Percentiles rank a stretch among this genome's conserved stretches.
Evolutionary conservation across 306 rosid species (phyloP).

Genomic region (Quercus agrifolia): DNA sequence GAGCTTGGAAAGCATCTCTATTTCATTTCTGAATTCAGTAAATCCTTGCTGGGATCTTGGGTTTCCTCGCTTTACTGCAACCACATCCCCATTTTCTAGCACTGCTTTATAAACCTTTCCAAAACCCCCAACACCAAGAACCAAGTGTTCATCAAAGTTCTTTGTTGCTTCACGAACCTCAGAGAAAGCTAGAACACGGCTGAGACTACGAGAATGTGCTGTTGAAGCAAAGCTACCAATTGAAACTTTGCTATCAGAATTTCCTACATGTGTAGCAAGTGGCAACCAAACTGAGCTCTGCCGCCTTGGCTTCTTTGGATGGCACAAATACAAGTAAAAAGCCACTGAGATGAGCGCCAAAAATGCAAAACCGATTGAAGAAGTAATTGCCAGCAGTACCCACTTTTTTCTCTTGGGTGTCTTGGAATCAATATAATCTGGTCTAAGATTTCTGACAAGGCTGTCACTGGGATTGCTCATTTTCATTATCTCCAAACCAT

Average conservation of each 20-base stretch:
- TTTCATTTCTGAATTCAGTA: conserved; percentile 35
- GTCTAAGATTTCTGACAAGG: conserved; percentile 17
- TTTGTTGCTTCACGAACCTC: conserved; percentile 30
- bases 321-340: background rate
- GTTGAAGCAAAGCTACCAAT: conserved; percentile 32
- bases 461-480: conserved; percentile 22
- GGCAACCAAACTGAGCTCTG: conserved; percentile 19
- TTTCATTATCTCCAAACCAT: conserved; percentile 42
- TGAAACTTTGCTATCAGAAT: conserved; percentile 32
- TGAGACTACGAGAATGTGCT: conserved; percentile 22
- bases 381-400: conserved; percentile 16
- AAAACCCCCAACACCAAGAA: conserved; percentile 41
- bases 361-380: conserved; percentile 14
- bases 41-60: conserved; percentile 34
- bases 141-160: conserved; percentile 31
- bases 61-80: conserved; percentile 35
- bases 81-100: conserved; percentile 30
- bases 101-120: conserved; percentile 37
- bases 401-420: conserved; percentile 15
- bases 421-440: conserved; percentile 15
- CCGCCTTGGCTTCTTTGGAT: conserved; percentile 16
- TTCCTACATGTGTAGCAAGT: conserved; percentile 15
- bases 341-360: conserved; percentile 18
- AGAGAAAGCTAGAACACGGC: conserved; percentile 20
- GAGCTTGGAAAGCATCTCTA: conserved; percentile 35